Conservation (phyloP, 805 yeast genomes). For the Isabelozyma rhagii region DNA sequence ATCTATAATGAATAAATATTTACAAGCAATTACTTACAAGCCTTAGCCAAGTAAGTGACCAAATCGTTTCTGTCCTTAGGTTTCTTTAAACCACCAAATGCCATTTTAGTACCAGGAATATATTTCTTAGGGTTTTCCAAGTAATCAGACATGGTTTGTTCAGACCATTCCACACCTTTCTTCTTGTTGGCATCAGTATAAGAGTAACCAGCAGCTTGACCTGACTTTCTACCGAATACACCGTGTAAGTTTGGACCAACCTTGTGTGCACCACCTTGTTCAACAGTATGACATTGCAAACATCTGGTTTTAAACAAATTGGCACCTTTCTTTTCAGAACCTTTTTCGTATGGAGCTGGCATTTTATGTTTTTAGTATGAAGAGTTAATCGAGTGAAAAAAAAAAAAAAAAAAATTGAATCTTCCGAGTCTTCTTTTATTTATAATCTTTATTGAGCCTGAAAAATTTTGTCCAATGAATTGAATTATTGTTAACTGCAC, state of each 20-base stretch:
- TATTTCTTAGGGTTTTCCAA: constrained; percentile 99
- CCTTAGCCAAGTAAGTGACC: constrained; percentile 70
- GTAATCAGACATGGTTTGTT: constrained; percentile 89
- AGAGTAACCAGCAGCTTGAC: constrained; percentile 88
- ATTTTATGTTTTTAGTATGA: constrained; percentile 14
- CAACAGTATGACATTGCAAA: constrained; percentile 97
- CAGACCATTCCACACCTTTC: constrained; percentile 87
- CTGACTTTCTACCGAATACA: constrained; percentile 87
- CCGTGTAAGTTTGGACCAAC: constrained; percentile 99
- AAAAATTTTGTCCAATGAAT: not conserved
- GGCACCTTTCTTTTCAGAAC: constrained; percentile 79
- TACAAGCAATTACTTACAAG: constrained; percentile 32
- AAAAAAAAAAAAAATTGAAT: not conserved
- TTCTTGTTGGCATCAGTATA: constrained; percentile 98
- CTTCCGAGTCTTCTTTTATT: not conserved
- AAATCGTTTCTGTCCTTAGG: constrained; percentile 98
- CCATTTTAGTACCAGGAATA: constrained; percentile 99
- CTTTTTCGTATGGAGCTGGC: constrained; percentile 47
- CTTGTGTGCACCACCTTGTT: constrained; percentile 94
- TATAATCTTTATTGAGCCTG: not conserved
- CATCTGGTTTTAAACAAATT: constrained; percentile 98
- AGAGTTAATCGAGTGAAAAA: not conserved
- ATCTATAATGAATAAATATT: not conserved
- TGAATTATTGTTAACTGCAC: constrained; percentile 1
- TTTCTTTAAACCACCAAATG: constrained; percentile 99